A percentile compares a stretch with the other conserved stretches of the same genome.
Evolutionary conservation across 225 moss, liverwort and hornwort genomes (phyloP).

Genomic region (Sphagnum contortum): DNA sequence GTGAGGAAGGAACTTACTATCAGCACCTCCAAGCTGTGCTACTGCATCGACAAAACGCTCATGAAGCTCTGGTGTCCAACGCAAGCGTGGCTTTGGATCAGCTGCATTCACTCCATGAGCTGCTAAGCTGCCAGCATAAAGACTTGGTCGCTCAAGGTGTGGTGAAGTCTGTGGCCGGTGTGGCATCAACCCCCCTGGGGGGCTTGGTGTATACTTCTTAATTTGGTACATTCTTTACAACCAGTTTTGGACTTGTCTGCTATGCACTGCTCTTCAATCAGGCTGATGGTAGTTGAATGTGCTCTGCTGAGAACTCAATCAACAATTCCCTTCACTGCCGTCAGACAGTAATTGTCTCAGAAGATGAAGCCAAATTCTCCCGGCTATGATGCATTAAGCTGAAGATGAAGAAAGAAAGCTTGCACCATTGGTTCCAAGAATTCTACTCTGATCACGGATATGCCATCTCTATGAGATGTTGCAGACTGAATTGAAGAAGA

Average conservation of each 20-base stretch:
- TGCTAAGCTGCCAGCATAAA: slow-evolving; percentile 40
- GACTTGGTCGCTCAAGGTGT: slow-evolving; percentile 43
- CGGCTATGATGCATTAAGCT: no score
- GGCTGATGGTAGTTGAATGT: background rate
- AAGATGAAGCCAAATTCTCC: background rate
- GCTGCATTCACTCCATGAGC: slow-evolving; percentile 50
- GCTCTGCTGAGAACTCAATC: background rate
- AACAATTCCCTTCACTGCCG: background rate
- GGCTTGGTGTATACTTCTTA: slow-evolving; percentile 74
- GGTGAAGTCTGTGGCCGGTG: slow-evolving; percentile 56
- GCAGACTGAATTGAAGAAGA: background rate
- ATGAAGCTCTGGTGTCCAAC: slow-evolving; percentile 90
- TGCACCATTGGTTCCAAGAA: background rate
- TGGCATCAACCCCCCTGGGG: slow-evolving; percentile 37
- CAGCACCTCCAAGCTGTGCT: slow-evolving; percentile 78
- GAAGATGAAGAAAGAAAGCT: background rate
- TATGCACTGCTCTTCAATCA: background rate
- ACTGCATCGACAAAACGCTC: slow-evolving; percentile 93
- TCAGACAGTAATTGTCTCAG: background rate
- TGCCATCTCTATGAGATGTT: background rate
- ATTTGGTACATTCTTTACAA: slow-evolving; percentile 69
- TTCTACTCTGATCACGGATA: background rate
- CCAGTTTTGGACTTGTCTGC: slow-evolving; percentile 1
- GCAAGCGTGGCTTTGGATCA: slow-evolving; percentile 81
- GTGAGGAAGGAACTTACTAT: slow-evolving; percentile 38